These are phyloP conservation scores for Chlamydomonas asymmetrica DNA, from an alignment of 139 green algal species.

Conservation along the genomic window DNA sequence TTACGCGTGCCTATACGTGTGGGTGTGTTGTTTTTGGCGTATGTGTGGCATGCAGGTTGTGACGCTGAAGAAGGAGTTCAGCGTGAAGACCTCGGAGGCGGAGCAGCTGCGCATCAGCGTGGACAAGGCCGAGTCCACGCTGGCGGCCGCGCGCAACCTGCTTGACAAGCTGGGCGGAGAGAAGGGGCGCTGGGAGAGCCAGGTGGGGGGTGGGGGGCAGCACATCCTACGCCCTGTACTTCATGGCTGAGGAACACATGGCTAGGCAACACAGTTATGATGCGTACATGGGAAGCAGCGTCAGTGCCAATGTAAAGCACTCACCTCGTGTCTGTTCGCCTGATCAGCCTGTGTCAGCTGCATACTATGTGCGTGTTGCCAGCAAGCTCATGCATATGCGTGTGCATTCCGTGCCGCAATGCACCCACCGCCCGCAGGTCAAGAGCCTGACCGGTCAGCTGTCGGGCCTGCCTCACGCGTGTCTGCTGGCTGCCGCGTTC, in stretches of 20 bases:
- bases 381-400: no score
- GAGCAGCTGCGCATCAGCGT: slow-evolving; percentile 66
- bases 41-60: slow-evolving; percentile 43
- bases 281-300: no score
- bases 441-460: slow-evolving; percentile 46
- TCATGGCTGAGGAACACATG: neutral
- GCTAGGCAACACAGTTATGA: neutral
- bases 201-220: neutral
- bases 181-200: slow-evolving; percentile 65
- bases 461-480: slow-evolving; percentile 45
- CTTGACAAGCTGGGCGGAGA: slow-evolving; percentile 76
- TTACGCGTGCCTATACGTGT: no score
- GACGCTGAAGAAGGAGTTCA: slow-evolving; percentile 74
- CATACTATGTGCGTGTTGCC: no score
- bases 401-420: no score
- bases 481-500: slow-evolving; percentile 64
- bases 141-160: slow-evolving; percentile 64
- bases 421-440: slow-evolving; percentile 41
- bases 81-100: slow-evolving; percentile 65
- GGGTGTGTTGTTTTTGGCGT: slow-evolving; percentile 3
- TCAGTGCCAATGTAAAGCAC: no score
- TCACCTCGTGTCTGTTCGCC: no score
- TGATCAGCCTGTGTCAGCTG: no score
- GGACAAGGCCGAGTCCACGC: slow-evolving; percentile 66
- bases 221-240: neutral